Evolutionary conservation across 2,329 filamentous ascomycete species (phyloP).

Genomic region (Sporothrix phasma): DNA sequence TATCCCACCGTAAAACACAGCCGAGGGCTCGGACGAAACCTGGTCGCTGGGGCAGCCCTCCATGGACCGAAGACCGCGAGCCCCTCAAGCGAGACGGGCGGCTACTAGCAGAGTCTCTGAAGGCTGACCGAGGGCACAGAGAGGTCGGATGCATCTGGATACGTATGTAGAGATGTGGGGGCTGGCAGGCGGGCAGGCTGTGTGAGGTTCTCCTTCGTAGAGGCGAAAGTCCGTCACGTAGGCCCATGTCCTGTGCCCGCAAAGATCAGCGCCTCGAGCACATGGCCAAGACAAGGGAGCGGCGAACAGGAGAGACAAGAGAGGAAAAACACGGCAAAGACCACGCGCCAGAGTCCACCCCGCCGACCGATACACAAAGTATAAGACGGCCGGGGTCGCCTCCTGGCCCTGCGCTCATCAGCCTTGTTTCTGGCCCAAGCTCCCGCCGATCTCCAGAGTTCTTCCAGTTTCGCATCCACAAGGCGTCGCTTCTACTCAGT

Average conservation of each 20-base stretch:
- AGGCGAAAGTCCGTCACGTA: no score
- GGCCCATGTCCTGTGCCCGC: background rate
- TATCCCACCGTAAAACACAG: background rate
- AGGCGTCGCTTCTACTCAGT: background rate
- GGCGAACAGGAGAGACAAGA: background rate
- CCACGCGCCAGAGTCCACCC: background rate
- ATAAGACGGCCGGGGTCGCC: background rate
- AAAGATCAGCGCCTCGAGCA: background rate
- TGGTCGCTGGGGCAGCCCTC: no score
- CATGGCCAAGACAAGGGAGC: background rate
- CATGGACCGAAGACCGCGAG: background rate
- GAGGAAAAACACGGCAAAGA: background rate
- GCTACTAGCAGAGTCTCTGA: background rate
- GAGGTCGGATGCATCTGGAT: background rate
- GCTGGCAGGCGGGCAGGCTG: background rate
- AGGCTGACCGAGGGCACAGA: background rate
- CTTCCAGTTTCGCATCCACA: background rate
- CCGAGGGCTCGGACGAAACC: background rate
- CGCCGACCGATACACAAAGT: background rate
- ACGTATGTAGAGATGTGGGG: background rate
- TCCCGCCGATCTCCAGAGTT: slow-evolving; percentile 3
- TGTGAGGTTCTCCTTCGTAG: background rate
- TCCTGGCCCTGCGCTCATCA: background rate
- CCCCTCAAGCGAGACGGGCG: background rate
- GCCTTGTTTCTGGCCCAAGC: slow-evolving; percentile 1